Conservation (phyloP, 2,329 filamentous ascomycete genomes). For the Cladosporium sphaerospermum region DNA sequence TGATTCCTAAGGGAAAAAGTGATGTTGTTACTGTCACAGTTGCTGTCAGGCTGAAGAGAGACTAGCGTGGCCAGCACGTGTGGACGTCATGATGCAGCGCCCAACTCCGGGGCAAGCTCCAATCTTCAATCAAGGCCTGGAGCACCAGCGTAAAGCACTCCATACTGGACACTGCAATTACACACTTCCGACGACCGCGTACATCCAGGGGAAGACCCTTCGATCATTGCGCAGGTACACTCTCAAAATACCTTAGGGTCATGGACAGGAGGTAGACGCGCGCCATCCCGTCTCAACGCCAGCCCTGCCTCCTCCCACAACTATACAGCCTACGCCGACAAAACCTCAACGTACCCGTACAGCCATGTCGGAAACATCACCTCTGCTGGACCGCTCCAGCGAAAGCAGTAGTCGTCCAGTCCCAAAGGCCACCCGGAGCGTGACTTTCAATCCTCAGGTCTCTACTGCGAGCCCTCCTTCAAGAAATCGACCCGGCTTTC, state of each 20-base stretch:
- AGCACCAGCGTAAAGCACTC: neutral
- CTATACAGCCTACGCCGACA: neutral
- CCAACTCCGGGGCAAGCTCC: neutral
- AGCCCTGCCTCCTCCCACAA: neutral
- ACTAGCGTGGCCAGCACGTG: neutral
- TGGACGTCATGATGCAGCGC: neutral
- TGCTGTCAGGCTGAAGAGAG: no score
- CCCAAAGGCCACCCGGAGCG: conserved; percentile 51
- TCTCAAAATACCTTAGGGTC: neutral
- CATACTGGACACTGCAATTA: no score
- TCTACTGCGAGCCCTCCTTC: conserved; percentile 38
- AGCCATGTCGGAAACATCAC: conserved; percentile 10
- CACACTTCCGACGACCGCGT: no score
- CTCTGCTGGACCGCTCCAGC: neutral
- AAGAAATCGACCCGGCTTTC: conserved; percentile 29
- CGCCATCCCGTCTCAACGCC: neutral
- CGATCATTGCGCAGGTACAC: no score
- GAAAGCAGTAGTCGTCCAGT: neutral
- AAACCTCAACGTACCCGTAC: neutral
- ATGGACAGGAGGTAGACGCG: neutral
- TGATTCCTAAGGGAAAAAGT: no score
- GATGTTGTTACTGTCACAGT: no score
- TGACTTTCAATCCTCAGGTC: conserved; percentile 67
- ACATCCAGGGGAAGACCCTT: no score
- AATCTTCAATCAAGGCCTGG: neutral